Evolutionary conservation across 164 flowering plant genomes (phyloP), one percentile per base, ranked within the genome.

Genomic region (Annona cherimola): DNA sequence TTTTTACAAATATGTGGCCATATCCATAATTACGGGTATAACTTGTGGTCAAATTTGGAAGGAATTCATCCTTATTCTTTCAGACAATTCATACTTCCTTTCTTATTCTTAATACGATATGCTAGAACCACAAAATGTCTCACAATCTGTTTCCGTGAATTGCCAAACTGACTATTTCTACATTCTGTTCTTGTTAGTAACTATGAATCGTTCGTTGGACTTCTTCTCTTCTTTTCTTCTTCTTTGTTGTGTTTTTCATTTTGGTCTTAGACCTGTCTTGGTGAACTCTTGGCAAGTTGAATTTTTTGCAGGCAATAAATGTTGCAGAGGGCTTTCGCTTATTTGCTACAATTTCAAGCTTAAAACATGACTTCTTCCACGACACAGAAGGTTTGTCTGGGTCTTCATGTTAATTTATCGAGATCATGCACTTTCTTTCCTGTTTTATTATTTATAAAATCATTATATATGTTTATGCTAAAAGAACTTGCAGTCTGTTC

Each of bases 301-400:
- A 2, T 8, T 4, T 43, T 77, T 77, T 81, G 79, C 90, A 94
- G 98, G 93, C 76, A 72, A 79, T 90, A 71, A 79, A 82, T 70
- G 96, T 90, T 35, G 79, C 89, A 35, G 90, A 86, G 79, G 79
- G 86, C 71, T 95, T 95, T 75, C 88, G 90, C n/a, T 68, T 95
- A 45, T 90, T 95, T 77, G 85, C 97, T 61, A 95, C 99, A 11
- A 73, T 90, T 5, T 80, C 98, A 67, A 82, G 83, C 74, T 79
- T 82, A 35, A 88, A 82, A 66, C 75, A 74, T 69, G 90, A 88
- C 66, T 18, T 57, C 44, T 80, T 81, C 76, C 73, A 57, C 66
- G 59, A 42, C 63, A 59, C 72, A 68, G 88, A 83, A 90, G 97
- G 95, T 93, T 64, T 69, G 79, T 73, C 45, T 45, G 66, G 57